Evolutionary conservation across 148 eudicot genomes (phyloP).

Genomic region (Tetragonia tetragonoides): DNA sequence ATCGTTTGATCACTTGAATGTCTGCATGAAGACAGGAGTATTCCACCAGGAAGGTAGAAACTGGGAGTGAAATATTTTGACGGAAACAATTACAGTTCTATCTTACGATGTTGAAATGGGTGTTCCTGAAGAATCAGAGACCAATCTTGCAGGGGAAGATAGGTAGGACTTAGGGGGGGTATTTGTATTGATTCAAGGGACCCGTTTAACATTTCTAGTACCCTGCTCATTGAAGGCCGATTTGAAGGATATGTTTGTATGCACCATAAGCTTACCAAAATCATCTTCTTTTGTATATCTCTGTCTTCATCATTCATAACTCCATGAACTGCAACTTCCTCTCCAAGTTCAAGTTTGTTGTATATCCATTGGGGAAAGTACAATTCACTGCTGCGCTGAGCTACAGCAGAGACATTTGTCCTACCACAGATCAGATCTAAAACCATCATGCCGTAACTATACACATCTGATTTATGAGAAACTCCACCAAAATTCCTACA

Average conservation of each 20-base stretch:
- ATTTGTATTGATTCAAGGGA: neutral
- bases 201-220: neutral
- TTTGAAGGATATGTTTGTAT: neutral
- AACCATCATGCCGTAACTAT: constrained; percentile 7
- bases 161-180: neutral
- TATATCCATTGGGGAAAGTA: constrained; percentile 4
- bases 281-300: neutral
- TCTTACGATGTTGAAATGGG: too few relatives aligned
- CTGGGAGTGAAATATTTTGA: too few relatives aligned
- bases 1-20: neutral
- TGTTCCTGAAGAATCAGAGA: too few relatives aligned
- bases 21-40: neutral
- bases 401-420: neutral
- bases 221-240: constrained; percentile 5
- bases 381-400: neutral
- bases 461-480: constrained; percentile 6
- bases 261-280: neutral
- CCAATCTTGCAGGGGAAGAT: neutral
- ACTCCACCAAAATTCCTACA: constrained; percentile 6
- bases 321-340: neutral
- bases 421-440: constrained; percentile 5
- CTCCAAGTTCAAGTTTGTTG: neutral
- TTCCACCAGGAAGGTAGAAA: neutral
- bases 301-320: neutral
- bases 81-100: too few relatives aligned